Conservation (phyloP, 371 early-diverging fungal species). For the Apophysomyces sp. region DNA sequence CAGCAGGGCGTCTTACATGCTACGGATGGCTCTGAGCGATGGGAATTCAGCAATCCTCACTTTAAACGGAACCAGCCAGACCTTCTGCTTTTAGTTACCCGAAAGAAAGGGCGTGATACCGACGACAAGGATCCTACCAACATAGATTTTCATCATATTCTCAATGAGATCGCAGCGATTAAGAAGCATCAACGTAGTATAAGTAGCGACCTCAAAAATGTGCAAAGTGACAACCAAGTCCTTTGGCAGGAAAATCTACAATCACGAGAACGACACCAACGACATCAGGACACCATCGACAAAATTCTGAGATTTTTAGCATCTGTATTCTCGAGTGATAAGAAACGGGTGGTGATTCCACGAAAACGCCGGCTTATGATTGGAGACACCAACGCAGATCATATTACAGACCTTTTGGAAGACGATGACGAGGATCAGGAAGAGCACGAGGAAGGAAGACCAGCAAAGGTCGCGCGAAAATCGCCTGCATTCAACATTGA, state of each 20-base stretch:
- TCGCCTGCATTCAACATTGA: constrained; percentile 20
- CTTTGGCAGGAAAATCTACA: constrained; percentile 87
- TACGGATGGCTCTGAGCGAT: constrained; percentile 59
- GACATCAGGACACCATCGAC: constrained; percentile 92
- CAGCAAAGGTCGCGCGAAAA: constrained; percentile 11
- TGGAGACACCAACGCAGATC: constrained; percentile 30
- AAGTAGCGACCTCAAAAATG: constrained; percentile 78
- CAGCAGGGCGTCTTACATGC: constrained; percentile 74
- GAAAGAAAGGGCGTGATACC: constrained; percentile 54
- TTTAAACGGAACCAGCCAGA: constrained; percentile 60
- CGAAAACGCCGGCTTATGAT: constrained; percentile 51
- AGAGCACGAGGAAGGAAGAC: constrained; percentile 20
- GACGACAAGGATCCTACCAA: constrained; percentile 53
- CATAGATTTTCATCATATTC: constrained; percentile 58
- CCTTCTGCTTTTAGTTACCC: constrained; percentile 51
- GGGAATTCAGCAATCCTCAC: constrained; percentile 63
- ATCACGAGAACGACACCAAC: constrained; percentile 73
- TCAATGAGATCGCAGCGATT: constrained; percentile 84
- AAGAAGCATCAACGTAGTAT: constrained; percentile 90
- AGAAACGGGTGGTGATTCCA: constrained; percentile 57
- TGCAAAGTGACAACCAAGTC: constrained; percentile 85
- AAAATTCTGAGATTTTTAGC: constrained; percentile 84
- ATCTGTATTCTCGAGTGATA: constrained; percentile 71
- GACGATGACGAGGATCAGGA: constrained; percentile 28
- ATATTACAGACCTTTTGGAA: constrained; percentile 1